These are phyloP conservation scores for Anthracocystis walkeri DNA, from an alignment of 1,284 basidiomycete species.

Conservation along the genomic window DNA sequence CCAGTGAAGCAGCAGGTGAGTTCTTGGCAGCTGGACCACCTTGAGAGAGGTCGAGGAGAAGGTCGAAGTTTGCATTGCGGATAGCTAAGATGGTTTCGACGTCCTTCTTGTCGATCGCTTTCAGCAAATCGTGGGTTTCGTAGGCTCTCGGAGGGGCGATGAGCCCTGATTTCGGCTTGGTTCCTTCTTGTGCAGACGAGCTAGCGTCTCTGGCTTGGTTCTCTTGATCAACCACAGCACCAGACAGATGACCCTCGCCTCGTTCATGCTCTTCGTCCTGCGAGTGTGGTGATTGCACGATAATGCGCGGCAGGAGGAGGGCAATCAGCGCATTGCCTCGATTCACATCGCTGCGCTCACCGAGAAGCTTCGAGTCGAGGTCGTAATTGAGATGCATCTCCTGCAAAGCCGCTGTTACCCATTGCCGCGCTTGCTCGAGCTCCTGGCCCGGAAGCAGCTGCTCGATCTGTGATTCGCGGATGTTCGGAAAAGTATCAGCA, in stretches of 20 bases:
- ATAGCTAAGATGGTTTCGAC: constrained; percentile 63
- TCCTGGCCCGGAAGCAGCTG: constrained; percentile 37
- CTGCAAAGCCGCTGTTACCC: constrained; percentile 46
- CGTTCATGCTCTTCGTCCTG: constrained; percentile 8
- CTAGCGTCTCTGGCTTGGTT: not conserved
- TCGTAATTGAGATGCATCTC: constrained; percentile 62
- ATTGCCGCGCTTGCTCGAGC: constrained; percentile 19
- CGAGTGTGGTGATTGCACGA: not conserved
- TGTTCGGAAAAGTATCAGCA: constrained; percentile 27
- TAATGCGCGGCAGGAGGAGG: constrained; percentile 40
- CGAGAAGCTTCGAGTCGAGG: constrained; percentile 56
- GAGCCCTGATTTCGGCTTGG: constrained; percentile 10
- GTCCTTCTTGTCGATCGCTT: constrained; percentile 66
- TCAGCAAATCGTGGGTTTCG: constrained; percentile 64
- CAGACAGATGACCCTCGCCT: constrained; percentile 35
- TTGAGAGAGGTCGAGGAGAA: constrained; percentile 60
- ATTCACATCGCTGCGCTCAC: constrained; percentile 47
- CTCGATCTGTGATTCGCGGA: constrained; percentile 34
- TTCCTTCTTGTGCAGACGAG: not conserved
- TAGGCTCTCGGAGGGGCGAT: constrained; percentile 26
- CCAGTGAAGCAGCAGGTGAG: constrained; percentile 34
- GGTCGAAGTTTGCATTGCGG: constrained; percentile 62
- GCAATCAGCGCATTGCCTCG: constrained; percentile 51
- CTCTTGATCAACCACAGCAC: constrained; percentile 19
- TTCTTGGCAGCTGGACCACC: constrained; percentile 20